Evolutionary conservation across 352 stramenopile species (phyloP).

Genomic region (Phytophthora vignae): DNA sequence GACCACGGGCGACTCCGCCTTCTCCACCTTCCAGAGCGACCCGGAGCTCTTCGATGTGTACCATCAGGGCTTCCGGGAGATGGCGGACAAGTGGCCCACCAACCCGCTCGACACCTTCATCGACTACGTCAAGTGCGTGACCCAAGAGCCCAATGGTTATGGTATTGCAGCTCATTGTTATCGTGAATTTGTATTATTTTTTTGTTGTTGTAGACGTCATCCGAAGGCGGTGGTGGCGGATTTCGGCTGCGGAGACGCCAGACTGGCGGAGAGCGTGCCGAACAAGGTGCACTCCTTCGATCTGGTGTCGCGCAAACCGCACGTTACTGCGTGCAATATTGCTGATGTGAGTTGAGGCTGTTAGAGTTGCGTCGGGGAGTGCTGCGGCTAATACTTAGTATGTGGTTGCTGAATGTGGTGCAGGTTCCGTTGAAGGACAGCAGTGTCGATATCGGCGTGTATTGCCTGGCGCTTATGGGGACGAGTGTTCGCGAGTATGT

Average conservation of each 20-base stretch:
- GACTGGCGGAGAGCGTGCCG: constrained; percentile 89
- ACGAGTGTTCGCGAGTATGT: constrained; percentile 98
- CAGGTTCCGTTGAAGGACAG: constrained; percentile 92
- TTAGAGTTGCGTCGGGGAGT: background rate
- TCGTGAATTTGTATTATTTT: background rate
- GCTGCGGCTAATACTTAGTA: background rate
- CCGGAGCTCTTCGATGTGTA: constrained; percentile 98
- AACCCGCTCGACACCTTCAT: constrained; percentile 99
- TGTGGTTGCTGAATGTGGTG: constrained; percentile 13
- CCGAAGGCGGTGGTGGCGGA: constrained; percentile 93
- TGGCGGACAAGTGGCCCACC: constrained; percentile 96
- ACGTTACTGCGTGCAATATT: constrained; percentile 98
- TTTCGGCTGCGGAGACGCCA: constrained; percentile 99
- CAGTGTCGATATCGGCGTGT: constrained; percentile 96
- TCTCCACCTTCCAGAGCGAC: constrained; percentile 93
- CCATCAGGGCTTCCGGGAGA: constrained; percentile 98
- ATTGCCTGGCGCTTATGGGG: constrained; percentile 98
- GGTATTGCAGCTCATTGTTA: background rate
- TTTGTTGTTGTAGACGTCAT: constrained; percentile 46
- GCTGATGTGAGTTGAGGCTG: constrained; percentile 60
- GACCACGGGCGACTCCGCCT: constrained; percentile 90
- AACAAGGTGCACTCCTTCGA: constrained; percentile 98
- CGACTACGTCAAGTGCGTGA: constrained; percentile 89
- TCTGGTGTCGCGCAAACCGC: constrained; percentile 93
- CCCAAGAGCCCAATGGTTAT: background rate